phyloP scores from a whole-genome alignment of 176 grass and related monocot genomes.

The Otatea glauca region DNA sequence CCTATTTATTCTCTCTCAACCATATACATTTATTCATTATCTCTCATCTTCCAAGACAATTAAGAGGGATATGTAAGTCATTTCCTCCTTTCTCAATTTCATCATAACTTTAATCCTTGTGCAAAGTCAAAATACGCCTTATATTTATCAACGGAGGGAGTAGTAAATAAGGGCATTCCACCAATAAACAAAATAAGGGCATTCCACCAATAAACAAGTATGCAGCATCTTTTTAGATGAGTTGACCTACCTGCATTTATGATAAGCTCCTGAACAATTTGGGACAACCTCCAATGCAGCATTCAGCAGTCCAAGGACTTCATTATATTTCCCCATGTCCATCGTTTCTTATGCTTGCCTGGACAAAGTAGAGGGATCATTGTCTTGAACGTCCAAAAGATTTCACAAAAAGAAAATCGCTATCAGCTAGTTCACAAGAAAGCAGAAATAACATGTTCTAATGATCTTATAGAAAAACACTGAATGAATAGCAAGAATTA shows the following conservation, averaged over 20 bases:
- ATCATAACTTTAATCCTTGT: no score
- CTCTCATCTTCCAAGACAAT: no score
- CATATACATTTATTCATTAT: no score
- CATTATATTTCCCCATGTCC: constrained; percentile 38
- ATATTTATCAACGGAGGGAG: no score
- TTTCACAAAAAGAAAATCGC: background rate
- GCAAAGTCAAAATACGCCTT: no score
- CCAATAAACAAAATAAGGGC: no score
- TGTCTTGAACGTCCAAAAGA: constrained; percentile 37
- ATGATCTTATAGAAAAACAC: background rate
- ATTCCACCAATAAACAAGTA: background rate
- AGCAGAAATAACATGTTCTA: background rate
- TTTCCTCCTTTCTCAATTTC: no score
- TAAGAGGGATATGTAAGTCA: no score
- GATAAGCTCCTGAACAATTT: constrained; percentile 54
- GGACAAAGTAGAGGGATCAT: constrained; percentile 46
- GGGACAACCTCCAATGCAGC: constrained; percentile 42
- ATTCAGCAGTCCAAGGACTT: constrained; percentile 60
- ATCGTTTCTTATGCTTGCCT: constrained; percentile 53
- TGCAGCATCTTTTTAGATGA: background rate
- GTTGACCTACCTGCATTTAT: constrained; percentile 52
- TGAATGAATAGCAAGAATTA: background rate
- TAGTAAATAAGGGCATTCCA: no score
- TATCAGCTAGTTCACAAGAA: background rate
- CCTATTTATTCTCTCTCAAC: no score